Percentiles rank a stretch among this genome's conserved stretches.
phyloP scores from a whole-genome alignment of 306 rosid species.

The Casuarina cunninghamiana region DNA sequence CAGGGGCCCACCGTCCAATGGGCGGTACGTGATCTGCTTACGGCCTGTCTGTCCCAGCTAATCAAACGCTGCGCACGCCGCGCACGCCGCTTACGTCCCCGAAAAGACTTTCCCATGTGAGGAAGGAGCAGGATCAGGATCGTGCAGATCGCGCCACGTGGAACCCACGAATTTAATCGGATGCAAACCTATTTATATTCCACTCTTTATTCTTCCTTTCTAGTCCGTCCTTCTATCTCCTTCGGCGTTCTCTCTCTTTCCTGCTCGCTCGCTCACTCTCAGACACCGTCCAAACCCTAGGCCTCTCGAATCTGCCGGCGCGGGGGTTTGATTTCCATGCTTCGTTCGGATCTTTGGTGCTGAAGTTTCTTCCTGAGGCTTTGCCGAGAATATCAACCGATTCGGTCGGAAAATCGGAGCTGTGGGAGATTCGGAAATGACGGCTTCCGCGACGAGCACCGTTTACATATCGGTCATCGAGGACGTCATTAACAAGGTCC shows the following conservation, averaged over 20 bases:
- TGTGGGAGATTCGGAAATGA: slow-evolving; percentile 43
- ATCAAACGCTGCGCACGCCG: neutral
- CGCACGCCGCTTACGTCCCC: neutral
- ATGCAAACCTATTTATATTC: slow-evolving; percentile 99
- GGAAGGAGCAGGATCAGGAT: slow-evolving; percentile 6
- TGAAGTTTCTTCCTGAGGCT: slow-evolving; percentile 8
- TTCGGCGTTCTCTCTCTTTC: slow-evolving; percentile 16
- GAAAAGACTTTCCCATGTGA: neutral
- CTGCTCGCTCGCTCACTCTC: slow-evolving; percentile 6
- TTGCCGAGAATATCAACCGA: neutral
- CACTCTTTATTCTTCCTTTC: slow-evolving; percentile 64
- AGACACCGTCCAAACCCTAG: slow-evolving; percentile 13
- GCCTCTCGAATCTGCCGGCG: slow-evolving; percentile 27
- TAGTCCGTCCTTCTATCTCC: slow-evolving; percentile 47
- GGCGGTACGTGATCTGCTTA: neutral
- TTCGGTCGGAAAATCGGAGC: slow-evolving; percentile 23
- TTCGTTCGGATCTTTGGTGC: slow-evolving; percentile 22
- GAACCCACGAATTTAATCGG: slow-evolving; percentile 51
- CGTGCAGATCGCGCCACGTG: slow-evolving; percentile 68
- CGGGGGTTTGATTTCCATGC: slow-evolving; percentile 25
- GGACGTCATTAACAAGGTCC: slow-evolving; percentile 90
- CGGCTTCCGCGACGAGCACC: slow-evolving; percentile 74
- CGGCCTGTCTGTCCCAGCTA: neutral
- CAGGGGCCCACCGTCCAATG: neutral
- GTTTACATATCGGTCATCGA: slow-evolving; percentile 90